A percentile compares a stretch with the other conserved stretches of the same genome.
Conservation (phyloP, 2,329 filamentous ascomycete genomes). For the Colletotrichum falcatum region DNA sequence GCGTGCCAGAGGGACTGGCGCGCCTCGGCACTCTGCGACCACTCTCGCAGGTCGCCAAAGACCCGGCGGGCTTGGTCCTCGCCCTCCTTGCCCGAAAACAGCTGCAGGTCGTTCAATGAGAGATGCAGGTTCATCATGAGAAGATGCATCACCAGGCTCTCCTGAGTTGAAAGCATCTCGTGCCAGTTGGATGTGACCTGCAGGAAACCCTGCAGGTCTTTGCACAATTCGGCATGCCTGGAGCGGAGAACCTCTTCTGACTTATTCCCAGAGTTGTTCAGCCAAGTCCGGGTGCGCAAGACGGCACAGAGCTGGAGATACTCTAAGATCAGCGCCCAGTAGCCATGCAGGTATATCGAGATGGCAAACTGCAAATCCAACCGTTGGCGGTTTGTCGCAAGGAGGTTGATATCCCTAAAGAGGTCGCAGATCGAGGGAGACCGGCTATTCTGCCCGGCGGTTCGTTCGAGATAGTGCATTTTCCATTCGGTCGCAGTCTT, state of each 20-base stretch:
- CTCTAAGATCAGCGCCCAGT: slow-evolving; percentile 75
- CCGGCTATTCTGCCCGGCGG: slow-evolving; percentile 53
- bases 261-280: slow-evolving; percentile 53
- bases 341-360: slow-evolving; percentile 72
- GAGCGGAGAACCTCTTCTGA: slow-evolving; percentile 62
- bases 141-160: slow-evolving; percentile 63
- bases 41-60: slow-evolving; percentile 69
- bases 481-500: slow-evolving; percentile 75
- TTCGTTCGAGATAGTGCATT: slow-evolving; percentile 62
- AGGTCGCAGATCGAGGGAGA: slow-evolving; percentile 67
- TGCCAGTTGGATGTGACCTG: slow-evolving; percentile 56
- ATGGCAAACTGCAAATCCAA: slow-evolving; percentile 69
- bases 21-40: slow-evolving; percentile 66
- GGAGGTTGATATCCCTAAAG: slow-evolving; percentile 66
- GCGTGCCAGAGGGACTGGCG: slow-evolving; percentile 75
- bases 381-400: slow-evolving; percentile 60
- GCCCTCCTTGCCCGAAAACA: slow-evolving; percentile 76
- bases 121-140: slow-evolving; percentile 74
- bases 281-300: slow-evolving; percentile 60
- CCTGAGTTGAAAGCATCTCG: slow-evolving; percentile 58
- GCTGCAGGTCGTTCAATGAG: slow-evolving; percentile 73
- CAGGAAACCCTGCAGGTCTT: slow-evolving; percentile 64
- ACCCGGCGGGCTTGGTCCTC: slow-evolving; percentile 72
- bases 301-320: slow-evolving; percentile 71
- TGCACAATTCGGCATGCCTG: slow-evolving; percentile 72